Conservation (phyloP, 257 asterid species). For the Hygrophila difformis region DNA sequence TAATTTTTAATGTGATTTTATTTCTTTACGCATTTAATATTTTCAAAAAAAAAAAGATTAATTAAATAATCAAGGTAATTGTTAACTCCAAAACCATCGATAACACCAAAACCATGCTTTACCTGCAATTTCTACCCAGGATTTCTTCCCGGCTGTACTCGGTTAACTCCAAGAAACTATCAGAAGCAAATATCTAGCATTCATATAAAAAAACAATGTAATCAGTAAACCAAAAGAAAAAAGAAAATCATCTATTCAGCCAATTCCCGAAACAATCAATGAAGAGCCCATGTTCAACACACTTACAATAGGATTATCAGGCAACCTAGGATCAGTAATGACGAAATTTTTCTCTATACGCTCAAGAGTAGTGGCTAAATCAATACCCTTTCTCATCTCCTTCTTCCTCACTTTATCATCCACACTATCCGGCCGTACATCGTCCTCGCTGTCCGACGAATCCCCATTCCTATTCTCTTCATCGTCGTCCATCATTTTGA, state of each 20-base stretch:
- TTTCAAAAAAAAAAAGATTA: neutral
- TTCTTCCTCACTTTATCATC: slow-evolving; percentile 92
- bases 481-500: slow-evolving; percentile 30
- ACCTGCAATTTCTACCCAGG: slow-evolving; percentile 98
- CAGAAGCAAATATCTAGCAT: slow-evolving; percentile 87
- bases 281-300: neutral
- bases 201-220: slow-evolving; percentile 1
- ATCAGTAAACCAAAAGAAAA: neutral
- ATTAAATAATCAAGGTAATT: too few species aligned
- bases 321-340: slow-evolving; percentile 95
- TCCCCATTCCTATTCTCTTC: slow-evolving; percentile 26
- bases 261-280: neutral
- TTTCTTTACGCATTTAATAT: too few species aligned
- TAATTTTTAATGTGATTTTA: too few species aligned
- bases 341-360: slow-evolving; percentile 98
- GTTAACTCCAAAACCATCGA: neutral
- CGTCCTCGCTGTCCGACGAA: slow-evolving; percentile 48
- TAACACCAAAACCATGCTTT: neutral
- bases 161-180: slow-evolving; percentile 97
- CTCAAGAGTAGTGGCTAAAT: slow-evolving; percentile 95
- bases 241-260: neutral
- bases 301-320: slow-evolving; percentile 96
- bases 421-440: slow-evolving; percentile 74
- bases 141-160: slow-evolving; percentile 97
- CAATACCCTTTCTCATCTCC: slow-evolving; percentile 99